Evolutionary conservation across 257 asterid genomes (phyloP).

Genomic region (Solanum megistacrolobum): DNA sequence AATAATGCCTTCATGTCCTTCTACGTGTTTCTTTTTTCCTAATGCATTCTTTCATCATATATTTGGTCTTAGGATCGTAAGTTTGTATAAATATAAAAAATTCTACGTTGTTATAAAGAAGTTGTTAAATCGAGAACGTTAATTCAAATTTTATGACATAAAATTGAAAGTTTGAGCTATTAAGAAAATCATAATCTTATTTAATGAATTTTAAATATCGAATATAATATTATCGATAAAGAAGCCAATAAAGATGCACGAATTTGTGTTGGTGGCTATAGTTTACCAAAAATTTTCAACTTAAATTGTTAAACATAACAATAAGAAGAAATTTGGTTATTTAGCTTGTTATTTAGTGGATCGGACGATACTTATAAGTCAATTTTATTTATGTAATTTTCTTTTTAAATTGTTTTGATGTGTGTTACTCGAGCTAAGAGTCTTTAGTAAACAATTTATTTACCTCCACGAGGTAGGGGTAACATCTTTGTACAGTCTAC

Average conservation of each 20-base stretch:
- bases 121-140: neutral
- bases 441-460: no score
- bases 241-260: neutral
- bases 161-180: neutral
- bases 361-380: no score
- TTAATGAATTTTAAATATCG: no score
- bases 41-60: neutral
- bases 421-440: neutral
- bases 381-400: no score
- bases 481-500: no score
- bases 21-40: neutral
- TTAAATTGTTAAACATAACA: neutral
- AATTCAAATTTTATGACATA: neutral
- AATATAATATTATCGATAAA: no score
- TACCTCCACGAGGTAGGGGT: neutral
- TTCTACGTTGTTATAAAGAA: no score
- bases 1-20: neutral
- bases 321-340: neutral
- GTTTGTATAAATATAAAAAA: neutral
- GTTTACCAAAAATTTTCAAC: rapidly evolving
- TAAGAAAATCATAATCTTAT: no score
- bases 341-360: neutral
- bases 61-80: neutral
- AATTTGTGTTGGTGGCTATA: neutral
- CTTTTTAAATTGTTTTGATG: no score